Percentiles rank a stretch among this genome's conserved stretches.
phyloP scores from a whole-genome alignment of 2,329 filamentous ascomycete species.

The Sporothrix globosa region DNA sequence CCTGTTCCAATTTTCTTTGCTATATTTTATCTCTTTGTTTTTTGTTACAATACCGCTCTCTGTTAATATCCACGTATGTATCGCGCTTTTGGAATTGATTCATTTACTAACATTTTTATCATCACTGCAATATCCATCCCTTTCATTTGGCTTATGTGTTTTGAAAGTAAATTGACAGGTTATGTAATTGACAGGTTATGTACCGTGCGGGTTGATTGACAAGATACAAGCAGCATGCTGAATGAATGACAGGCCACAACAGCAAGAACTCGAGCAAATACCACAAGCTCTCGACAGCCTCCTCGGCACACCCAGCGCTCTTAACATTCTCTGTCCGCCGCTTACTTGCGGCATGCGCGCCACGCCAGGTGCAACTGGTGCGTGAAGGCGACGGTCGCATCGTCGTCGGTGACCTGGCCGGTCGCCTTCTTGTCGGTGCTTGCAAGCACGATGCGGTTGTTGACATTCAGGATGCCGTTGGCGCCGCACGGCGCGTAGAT shows the following conservation, averaged over 20 bases:
- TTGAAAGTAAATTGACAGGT: background rate
- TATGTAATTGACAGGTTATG: slow-evolving; percentile 17
- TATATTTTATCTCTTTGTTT: background rate
- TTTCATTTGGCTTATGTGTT: background rate
- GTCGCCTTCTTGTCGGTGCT: slow-evolving; percentile 45
- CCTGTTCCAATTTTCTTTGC: background rate
- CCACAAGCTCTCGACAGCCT: background rate
- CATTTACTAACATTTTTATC: background rate
- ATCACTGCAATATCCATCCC: background rate
- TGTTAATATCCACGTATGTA: slow-evolving; percentile 9
- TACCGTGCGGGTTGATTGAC: background rate
- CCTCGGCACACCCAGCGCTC: background rate
- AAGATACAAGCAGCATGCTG: slow-evolving; percentile 12
- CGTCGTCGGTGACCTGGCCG: slow-evolving; percentile 51
- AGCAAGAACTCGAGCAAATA: background rate
- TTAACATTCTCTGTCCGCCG: background rate
- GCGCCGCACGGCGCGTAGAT: slow-evolving; percentile 53
- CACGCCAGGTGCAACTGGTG: slow-evolving; percentile 51
- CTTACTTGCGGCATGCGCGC: slow-evolving; percentile 41
- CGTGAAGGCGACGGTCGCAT: slow-evolving; percentile 51
- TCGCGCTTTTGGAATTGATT: background rate
- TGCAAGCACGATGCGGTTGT: slow-evolving; percentile 51
- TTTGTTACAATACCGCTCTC: background rate
- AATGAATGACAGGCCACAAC: background rate
- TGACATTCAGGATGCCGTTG: slow-evolving; percentile 53